Conservation (phyloP, 441 rosid genomes). For the Adansonia rubrostipa region DNA sequence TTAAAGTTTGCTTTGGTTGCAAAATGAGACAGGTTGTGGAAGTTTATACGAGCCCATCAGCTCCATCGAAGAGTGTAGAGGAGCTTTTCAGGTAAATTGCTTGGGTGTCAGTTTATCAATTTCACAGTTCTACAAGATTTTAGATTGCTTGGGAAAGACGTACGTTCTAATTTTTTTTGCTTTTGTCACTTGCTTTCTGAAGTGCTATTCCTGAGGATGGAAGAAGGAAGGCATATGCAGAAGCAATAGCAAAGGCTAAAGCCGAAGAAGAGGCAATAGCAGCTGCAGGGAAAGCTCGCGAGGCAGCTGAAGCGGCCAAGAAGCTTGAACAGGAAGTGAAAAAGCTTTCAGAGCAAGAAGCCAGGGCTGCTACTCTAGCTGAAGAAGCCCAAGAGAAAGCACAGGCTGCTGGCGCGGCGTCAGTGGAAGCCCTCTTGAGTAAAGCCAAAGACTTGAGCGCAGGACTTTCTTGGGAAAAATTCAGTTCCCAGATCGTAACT, state of each 20-base stretch:
- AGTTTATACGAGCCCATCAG: conserved; percentile 74
- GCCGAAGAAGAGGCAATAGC: conserved; percentile 67
- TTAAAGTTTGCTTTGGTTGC: background rate
- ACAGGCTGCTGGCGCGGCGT: conserved; percentile 49
- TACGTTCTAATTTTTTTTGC: background rate
- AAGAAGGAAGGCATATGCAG: conserved; percentile 79
- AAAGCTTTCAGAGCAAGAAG: conserved; percentile 62
- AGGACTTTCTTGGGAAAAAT: conserved; percentile 71
- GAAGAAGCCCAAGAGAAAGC: conserved; percentile 69
- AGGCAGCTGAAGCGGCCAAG: conserved; percentile 59
- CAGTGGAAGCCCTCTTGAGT: conserved; percentile 53
- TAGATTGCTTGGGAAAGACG: background rate
- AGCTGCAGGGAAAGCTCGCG: conserved; percentile 64
- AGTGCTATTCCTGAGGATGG: conserved; percentile 88
- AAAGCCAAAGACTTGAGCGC: conserved; percentile 73
- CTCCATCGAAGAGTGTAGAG: conserved; percentile 55
- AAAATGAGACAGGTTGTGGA: conserved; percentile 66
- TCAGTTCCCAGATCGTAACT: conserved; percentile 65
- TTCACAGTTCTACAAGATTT: background rate
- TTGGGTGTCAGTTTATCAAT: background rate
- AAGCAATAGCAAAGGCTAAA: conserved; percentile 61
- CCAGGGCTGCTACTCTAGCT: conserved; percentile 55
- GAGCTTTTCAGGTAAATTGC: conserved; percentile 81
- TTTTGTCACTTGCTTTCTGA: conserved; percentile 2
- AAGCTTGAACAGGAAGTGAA: conserved; percentile 55